Evolutionary conservation across 352 stramenopile genomes (phyloP).

Genomic region (Phytophthora uliginosa): DNA sequence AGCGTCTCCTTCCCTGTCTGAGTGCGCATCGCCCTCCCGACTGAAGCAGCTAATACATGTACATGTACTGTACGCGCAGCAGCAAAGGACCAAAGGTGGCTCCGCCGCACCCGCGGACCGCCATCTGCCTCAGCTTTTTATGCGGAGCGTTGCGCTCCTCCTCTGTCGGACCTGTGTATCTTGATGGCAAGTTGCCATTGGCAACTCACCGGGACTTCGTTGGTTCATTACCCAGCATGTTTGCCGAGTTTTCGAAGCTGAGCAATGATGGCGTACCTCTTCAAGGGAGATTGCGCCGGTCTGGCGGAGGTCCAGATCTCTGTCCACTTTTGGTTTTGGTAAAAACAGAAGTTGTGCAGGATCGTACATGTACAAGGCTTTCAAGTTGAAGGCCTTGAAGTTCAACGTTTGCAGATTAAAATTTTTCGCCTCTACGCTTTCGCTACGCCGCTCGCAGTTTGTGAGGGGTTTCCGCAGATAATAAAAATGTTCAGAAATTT

Average conservation of each 20-base stretch:
- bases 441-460: not conserved
- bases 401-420: not conserved
- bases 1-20: conserved; percentile 5
- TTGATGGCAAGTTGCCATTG: not conserved
- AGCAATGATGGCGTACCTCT: not conserved
- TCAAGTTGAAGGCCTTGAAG: not conserved
- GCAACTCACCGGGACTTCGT: not conserved
- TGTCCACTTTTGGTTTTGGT: not conserved
- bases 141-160: not conserved
- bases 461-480: conserved; percentile 2
- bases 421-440: not conserved
- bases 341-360: not conserved
- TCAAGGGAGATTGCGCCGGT: conserved; percentile 23
- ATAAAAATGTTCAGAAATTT: conserved; percentile 23
- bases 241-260: conserved; percentile 11
- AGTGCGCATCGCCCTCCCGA: conserved; percentile 6
- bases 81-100: not conserved
- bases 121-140: conserved; percentile 1
- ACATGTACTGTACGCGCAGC: not conserved
- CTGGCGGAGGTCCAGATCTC: conserved; percentile 3
- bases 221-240: not conserved
- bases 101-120: not conserved
- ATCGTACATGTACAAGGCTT: not conserved
- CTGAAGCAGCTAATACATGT: conserved; percentile 14
- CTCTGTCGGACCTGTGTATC: not conserved